Evolutionary conservation across 257 asterid genomes (phyloP).

Genomic region (Solanum neorickii): DNA sequence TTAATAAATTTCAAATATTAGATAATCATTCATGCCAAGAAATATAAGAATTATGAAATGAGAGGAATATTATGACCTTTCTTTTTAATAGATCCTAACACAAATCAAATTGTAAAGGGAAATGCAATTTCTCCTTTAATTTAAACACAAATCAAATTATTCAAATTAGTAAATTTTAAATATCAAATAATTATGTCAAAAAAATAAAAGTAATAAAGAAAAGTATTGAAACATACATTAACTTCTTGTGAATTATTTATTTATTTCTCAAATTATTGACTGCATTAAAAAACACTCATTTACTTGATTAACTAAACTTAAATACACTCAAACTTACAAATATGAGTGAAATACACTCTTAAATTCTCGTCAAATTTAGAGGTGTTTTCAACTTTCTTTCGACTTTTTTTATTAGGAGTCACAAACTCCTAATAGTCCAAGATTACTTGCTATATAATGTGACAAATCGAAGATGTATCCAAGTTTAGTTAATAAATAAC

Average conservation of each 20-base stretch:
- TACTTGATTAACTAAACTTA: too few relatives aligned
- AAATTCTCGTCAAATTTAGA: not conserved
- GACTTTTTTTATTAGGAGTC: too few relatives aligned
- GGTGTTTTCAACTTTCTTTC: too few relatives aligned
- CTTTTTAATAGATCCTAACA: not conserved
- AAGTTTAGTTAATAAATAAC: too few relatives aligned
- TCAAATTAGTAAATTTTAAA: not conserved
- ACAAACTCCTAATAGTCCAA: too few relatives aligned
- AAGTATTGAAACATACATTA: too few relatives aligned
- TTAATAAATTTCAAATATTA: not conserved
- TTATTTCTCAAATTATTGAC: too few relatives aligned
- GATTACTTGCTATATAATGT: too few relatives aligned
- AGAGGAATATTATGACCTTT: not conserved
- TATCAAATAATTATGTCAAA: not conserved
- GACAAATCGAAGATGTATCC: too few relatives aligned
- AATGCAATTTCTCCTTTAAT: not conserved
- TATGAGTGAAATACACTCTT: not conserved
- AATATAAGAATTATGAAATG: not conserved
- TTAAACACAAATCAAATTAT: not conserved
- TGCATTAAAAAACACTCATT: rapidly evolving
- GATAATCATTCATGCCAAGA: not conserved
- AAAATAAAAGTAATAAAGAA: not conserved
- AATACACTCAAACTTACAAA: not conserved
- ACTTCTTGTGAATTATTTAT: too few relatives aligned
- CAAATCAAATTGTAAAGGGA: not conserved